Evolutionary conservation across 768 basidiomycete species (phyloP), one percentile per base, ranked within the genome.

Genomic region (Ramaria sp.): DNA sequence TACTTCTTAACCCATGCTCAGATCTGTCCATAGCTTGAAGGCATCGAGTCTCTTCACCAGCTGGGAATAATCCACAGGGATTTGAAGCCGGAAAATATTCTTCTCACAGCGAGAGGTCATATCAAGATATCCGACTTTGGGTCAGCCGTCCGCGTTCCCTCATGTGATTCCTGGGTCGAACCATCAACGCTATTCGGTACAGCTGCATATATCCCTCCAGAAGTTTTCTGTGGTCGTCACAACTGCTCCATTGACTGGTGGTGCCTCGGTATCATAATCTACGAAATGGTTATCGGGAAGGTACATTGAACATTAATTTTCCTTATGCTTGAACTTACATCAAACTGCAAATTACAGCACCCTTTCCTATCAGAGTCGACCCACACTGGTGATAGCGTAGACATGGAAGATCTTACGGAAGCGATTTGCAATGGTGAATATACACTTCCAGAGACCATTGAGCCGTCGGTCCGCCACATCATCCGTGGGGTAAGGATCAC

Each of bases 91-190:
- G 95, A 99, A 68, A 99, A 99, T 62, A 68, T 97, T n/a, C 79
- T 99, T 2, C 79, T 99, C 0, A 86, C 91, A 59, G 81, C 78
- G 0, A 80, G 83, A 1, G 94, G 94, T 51, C 75, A 81, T 5
- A 82, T 99, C 61, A 97, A 97, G 67, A 86, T 99, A 53, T 86
- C 89, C 0, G 95, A 99, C 67, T 99, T 98, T 67, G 95, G 95
- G 0, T 77, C 98, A 1, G 47, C 47, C 47, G 9, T 31, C 13
- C 47, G 30, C 13, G 30, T 48, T 9, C 13, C 20, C 22, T 31
- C 47, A 3, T 19, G 9, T 27, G 47, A 48, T 3, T 13, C 12
- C 22, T 48, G 47, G 7, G 24, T 48, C 12, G 47, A 48, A 15
- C 7, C 47, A 5, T 24, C 9, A 12, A 48, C 20, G 15, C 20